Evolutionary conservation across 768 basidiomycete species (phyloP).

Genomic region (Naganishia randhawae): DNA sequence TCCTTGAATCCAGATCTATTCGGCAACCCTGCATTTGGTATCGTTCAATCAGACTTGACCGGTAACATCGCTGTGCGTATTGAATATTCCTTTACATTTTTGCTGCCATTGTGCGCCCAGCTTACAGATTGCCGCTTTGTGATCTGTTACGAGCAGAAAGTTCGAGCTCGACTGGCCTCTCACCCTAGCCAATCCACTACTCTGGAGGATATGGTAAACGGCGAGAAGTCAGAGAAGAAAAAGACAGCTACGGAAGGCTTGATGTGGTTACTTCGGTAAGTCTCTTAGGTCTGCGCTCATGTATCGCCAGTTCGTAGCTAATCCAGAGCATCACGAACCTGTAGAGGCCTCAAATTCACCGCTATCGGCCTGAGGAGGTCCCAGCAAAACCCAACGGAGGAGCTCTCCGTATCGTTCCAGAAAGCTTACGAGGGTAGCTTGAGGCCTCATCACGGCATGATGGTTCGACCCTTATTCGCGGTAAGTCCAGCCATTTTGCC

Average conservation of each 20-base stretch:
- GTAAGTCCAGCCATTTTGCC: conserved; percentile 52
- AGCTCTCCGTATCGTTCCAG: conserved; percentile 71
- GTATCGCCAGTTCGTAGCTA: not conserved
- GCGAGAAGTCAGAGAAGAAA: conserved; percentile 83
- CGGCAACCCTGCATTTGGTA: conserved; percentile 73
- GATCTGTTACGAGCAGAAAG: conserved; percentile 63
- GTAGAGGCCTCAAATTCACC: conserved; percentile 83
- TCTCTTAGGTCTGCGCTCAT: not conserved
- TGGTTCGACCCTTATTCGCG: conserved; percentile 59
- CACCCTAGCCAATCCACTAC: conserved; percentile 65
- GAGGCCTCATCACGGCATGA: conserved; percentile 68
- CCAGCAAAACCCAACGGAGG: conserved; percentile 63
- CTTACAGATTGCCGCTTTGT: not conserved
- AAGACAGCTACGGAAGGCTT: conserved; percentile 78
- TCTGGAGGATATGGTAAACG: conserved; percentile 74
- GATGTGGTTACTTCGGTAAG: conserved; percentile 74
- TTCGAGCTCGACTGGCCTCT: conserved; percentile 71
- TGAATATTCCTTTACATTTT: not conserved
- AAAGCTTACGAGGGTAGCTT: conserved; percentile 76
- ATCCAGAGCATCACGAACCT: not conserved
- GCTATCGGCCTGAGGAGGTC: conserved; percentile 63
- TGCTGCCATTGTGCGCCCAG: not conserved
- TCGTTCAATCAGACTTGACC: conserved; percentile 79
- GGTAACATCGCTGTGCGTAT: conserved; percentile 82
- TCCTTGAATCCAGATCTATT: conserved; percentile 63